These are phyloP conservation scores for Mycena albidolilacea DNA, from an alignment of 768 basidiomycete species.

Conservation along the genomic window DNA sequence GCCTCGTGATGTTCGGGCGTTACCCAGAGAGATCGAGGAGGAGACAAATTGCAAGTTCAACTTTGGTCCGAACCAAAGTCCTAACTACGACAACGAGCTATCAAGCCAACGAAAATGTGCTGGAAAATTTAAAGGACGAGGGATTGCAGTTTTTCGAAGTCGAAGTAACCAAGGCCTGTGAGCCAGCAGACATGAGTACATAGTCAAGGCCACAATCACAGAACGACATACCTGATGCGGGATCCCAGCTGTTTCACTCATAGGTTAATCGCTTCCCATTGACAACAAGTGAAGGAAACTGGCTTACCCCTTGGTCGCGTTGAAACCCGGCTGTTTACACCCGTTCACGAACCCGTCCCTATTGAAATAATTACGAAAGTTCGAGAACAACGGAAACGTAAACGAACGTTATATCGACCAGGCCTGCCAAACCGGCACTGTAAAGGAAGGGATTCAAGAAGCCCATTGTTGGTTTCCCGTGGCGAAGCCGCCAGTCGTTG, in stretches of 20 bases:
- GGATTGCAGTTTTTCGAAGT: constrained; percentile 50
- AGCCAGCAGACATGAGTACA: neutral
- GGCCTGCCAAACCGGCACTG: constrained; percentile 41
- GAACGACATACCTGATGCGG: constrained; percentile 46
- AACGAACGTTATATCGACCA: constrained; percentile 57
- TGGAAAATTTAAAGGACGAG: constrained; percentile 38
- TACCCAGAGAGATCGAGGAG: no score
- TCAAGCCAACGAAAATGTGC: no score
- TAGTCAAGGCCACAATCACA: no score
- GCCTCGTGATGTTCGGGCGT: no score
- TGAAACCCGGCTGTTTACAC: constrained; percentile 47
- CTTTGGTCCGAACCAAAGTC: no score
- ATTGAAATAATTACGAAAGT: constrained; percentile 47
- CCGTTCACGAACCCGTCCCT: constrained; percentile 52
- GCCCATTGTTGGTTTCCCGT: constrained; percentile 52
- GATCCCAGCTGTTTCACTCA: constrained; percentile 40
- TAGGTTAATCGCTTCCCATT: neutral
- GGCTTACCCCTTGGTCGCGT: constrained; percentile 28
- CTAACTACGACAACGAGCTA: no score
- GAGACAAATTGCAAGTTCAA: no score
- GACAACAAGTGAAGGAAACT: neutral
- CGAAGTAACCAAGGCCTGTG: constrained; percentile 54
- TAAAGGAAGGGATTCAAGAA: constrained; percentile 60
- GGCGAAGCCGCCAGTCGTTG: constrained; percentile 56
- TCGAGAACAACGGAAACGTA: constrained; percentile 49